Conservation (phyloP, 2,329 filamentous ascomycete species). For the Penicillium glabrum region DNA sequence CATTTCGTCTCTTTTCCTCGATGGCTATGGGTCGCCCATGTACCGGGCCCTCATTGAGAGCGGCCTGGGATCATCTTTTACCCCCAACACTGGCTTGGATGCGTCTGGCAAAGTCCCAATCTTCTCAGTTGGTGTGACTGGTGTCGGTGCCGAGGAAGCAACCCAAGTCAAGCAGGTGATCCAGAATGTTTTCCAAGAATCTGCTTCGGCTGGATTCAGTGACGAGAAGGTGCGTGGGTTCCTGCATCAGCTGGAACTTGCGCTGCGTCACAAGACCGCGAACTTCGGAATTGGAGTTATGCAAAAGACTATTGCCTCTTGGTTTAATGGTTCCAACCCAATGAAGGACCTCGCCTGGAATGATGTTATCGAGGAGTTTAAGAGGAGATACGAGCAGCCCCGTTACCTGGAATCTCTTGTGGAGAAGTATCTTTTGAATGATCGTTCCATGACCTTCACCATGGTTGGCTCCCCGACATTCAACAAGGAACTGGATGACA, state of each 20-base stretch:
- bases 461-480: conserved; percentile 85
- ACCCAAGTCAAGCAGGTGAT: conserved; percentile 73
- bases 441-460: conserved; percentile 85
- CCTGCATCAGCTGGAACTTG: conserved; percentile 89
- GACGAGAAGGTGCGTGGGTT: conserved; percentile 89
- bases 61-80: conserved; percentile 88
- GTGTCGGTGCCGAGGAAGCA: conserved; percentile 80
- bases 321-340: conserved; percentile 94
- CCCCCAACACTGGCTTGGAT: conserved; percentile 91
- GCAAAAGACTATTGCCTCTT: conserved; percentile 82
- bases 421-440: conserved; percentile 86
- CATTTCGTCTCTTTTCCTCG: conserved; percentile 79
- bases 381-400: conserved; percentile 70
- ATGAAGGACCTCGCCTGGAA: conserved; percentile 92
- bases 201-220: conserved; percentile 76
- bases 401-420: conserved; percentile 81
- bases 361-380: conserved; percentile 79
- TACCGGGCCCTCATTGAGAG: conserved; percentile 87
- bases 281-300: conserved; percentile 91
- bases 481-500: conserved; percentile 68
- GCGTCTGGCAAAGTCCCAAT: conserved; percentile 73
- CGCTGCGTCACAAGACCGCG: conserved; percentile 92
- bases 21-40: conserved; percentile 92
- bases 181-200: conserved; percentile 68
- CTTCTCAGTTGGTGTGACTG: conserved; percentile 87